Base-by-base conservation (phyloP, 768 basidiomycete species). In the Mycena floridula region DNA sequence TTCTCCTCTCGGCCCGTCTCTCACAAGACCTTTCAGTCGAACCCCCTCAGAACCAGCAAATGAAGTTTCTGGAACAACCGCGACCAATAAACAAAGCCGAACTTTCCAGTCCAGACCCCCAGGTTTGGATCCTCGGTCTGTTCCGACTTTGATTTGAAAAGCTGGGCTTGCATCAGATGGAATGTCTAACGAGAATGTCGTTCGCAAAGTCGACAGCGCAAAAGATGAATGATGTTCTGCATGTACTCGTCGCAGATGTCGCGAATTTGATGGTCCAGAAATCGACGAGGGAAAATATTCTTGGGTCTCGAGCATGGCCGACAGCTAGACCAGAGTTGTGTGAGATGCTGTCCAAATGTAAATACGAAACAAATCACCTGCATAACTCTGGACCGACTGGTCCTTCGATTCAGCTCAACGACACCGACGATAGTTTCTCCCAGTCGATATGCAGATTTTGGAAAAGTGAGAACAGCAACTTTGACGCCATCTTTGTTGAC, bases 71-170 rank as follows among this genome's bases (percentile, higher is more conserved):
- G 66, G 58, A 0, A 80, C 81, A 20, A 89, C 74, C 22, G 81
- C 81, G 3, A 97, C 90, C n/a, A 95, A 72, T 43, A 98, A 74
- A 40, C 85, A 85, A 43, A 98, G 53, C 36, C 88, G 72, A 13
- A 98, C 83, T 56, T 84, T 87, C 95, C 95, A 98, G 55, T 88
- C 81, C 7, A 97, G 66, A 0, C 94, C 95, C 7, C 95, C 93
- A 0, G 67, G 54, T 20, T 54, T 56, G n/a, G n/a, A n/a, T n/a
- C n/a, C 27, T 50, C 54, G 23, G 16, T 48, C 54, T 16, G 58
- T 55, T 25, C 77, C 75, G 5, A 85, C 69, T 40, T 71, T 66
- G 2, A 93, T 69, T 42, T 81, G 72, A 63, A 97, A 97, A 0
- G 83, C 85, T 0, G 95, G 92, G 42, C 89, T 86, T 0, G 85